Percentiles rank a stretch among this genome's conserved stretches.
Conservation (phyloP, 176 grass and related monocot species). For the Triticum aestivum region DNA sequence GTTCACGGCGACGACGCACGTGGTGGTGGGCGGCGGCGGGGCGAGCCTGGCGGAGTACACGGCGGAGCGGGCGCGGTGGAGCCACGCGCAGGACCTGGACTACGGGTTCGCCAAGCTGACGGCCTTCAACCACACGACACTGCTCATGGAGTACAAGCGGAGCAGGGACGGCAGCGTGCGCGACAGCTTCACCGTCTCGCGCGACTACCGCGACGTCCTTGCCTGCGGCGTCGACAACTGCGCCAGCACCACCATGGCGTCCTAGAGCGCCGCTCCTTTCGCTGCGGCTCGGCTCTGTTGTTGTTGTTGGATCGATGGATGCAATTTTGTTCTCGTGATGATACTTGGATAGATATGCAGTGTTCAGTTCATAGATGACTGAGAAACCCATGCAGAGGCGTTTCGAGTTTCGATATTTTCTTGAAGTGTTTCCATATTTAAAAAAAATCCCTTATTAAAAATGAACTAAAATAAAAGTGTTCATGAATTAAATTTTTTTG, state of each 20-base stretch:
- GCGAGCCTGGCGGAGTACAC: conserved; percentile 65
- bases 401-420: too few species aligned
- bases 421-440: too few species aligned
- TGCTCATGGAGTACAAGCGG: conserved; percentile 84
- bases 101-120: conserved; percentile 81
- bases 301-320: neutral
- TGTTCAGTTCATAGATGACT: too few species aligned
- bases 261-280: neutral
- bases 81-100: conserved; percentile 75
- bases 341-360: too few species aligned
- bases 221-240: conserved; percentile 66
- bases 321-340: too few species aligned
- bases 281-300: neutral
- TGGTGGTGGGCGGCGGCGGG: conserved; percentile 90
- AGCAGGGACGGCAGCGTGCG: conserved; percentile 71
- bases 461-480: too few species aligned
- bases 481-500: too few species aligned
- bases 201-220: conserved; percentile 74
- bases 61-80: conserved; percentile 48
- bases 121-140: conserved; percentile 72
- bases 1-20: conserved; percentile 82
- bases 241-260: conserved; percentile 44
- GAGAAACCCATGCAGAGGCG: too few species aligned
- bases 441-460: too few species aligned
- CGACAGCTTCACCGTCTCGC: conserved; percentile 75